Evolutionary conservation across 768 basidiomycete genomes (phyloP).

Genomic region (Kwoniella botswanensis): DNA sequence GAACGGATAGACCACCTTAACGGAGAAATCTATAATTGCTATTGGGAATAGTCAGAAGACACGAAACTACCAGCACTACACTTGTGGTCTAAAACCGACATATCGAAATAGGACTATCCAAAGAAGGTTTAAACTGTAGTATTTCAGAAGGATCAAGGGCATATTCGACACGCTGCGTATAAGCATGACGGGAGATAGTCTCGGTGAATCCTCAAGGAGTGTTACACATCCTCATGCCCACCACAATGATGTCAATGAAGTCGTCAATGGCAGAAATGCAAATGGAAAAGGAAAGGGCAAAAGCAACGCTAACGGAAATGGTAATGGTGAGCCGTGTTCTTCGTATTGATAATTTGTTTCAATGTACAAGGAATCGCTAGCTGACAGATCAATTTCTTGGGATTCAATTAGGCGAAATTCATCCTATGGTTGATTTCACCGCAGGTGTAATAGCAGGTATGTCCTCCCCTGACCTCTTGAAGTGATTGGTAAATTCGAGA

Average conservation of each 20-base stretch:
- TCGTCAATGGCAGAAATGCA: background rate
- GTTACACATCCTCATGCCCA: constrained; percentile 4
- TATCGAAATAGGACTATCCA: too few relatives aligned
- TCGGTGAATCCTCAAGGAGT: constrained; percentile 8
- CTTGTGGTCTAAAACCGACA: too few relatives aligned
- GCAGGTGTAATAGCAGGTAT: constrained; percentile 74
- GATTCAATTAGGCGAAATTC: constrained; percentile 10
- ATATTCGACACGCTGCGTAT: background rate
- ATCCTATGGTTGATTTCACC: constrained; percentile 73
- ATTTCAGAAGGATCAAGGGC: too few relatives aligned
- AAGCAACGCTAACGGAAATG: constrained; percentile 7
- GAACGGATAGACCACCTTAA: too few relatives aligned
- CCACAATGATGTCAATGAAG: background rate
- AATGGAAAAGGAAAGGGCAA: constrained; percentile 26
- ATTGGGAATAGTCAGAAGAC: too few relatives aligned
- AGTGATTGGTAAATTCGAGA: too few relatives aligned
- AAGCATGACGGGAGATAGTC: constrained; percentile 4
- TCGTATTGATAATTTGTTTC: too few relatives aligned
- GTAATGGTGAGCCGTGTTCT: constrained; percentile 4
- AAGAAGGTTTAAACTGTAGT: too few relatives aligned
- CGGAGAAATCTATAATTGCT: too few relatives aligned
- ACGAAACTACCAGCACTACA: too few relatives aligned
- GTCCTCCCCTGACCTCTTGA: constrained; percentile 2
- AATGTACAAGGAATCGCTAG: too few relatives aligned
- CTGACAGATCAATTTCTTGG: too few relatives aligned